phyloP scores from a whole-genome alignment of 768 basidiomycete species.

The Coprinopsis sp. region DNA sequence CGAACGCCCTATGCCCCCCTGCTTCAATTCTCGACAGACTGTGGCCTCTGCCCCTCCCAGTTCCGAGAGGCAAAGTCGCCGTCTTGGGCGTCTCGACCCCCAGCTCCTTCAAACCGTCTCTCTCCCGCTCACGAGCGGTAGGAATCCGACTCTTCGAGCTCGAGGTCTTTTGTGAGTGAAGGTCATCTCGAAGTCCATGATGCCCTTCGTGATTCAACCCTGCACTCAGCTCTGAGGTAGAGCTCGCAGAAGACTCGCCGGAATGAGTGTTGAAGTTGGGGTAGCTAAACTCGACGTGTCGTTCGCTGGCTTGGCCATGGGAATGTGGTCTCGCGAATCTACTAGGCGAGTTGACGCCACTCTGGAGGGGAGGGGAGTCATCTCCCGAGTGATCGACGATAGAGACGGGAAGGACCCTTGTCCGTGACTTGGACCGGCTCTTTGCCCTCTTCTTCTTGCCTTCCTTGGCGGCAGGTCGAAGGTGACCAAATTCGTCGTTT shows the following conservation, averaged over 20 bases:
- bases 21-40: conserved; percentile 34
- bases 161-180: conserved; percentile 23
- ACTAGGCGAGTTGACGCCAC: conserved; percentile 62
- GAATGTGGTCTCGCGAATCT: conserved; percentile 51
- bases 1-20: conserved; percentile 57
- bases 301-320: conserved; percentile 36
- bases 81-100: conserved; percentile 53
- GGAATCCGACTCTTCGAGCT: conserved; percentile 57
- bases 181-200: conserved; percentile 29
- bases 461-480: conserved; percentile 11
- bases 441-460: conserved; percentile 9
- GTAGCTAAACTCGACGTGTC: conserved; percentile 49
- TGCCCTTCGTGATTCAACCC: conserved; percentile 23
- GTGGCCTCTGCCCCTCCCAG: conserved; percentile 29
- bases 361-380: conserved; percentile 34
- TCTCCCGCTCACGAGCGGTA: too few species aligned
- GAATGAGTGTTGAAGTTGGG: conserved; percentile 36
- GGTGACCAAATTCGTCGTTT: conserved; percentile 13
- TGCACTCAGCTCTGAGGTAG: too few species aligned
- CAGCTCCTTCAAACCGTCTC: conserved; percentile 37
- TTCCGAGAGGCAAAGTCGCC: conserved; percentile 35
- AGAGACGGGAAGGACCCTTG: conserved; percentile 28
- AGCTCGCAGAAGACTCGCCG: too few species aligned
- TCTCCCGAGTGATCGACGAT: conserved; percentile 13
- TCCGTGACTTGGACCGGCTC: conserved; percentile 37